Conservation (phyloP, 148 eudicot species). For the Amaranthus palmeri region DNA sequence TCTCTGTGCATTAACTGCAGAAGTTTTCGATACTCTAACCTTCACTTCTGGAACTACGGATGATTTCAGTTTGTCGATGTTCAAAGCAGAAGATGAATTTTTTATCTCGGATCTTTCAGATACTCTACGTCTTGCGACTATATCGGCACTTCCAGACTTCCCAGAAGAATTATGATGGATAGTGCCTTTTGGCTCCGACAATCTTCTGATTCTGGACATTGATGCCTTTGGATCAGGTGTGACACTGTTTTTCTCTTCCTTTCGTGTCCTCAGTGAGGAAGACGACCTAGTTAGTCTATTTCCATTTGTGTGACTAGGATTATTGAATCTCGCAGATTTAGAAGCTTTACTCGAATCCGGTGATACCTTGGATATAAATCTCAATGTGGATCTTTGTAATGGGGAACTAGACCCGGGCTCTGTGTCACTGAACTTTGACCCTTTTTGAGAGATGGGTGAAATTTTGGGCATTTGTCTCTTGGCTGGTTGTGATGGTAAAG, state of each 20-base stretch:
- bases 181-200: constrained; percentile 85
- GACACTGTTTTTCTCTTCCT: constrained; percentile 39
- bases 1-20: constrained; percentile 33
- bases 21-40: constrained; percentile 39
- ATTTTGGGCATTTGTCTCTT: constrained; percentile 51
- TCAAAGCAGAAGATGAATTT: constrained; percentile 41
- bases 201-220: constrained; percentile 65
- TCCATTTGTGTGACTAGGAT: constrained; percentile 36
- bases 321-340: constrained; percentile 41
- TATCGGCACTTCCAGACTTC: constrained; percentile 46
- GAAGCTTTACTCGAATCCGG: constrained; percentile 47
- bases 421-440: constrained; percentile 85
- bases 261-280: constrained; percentile 54
- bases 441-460: constrained; percentile 62
- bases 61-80: constrained; percentile 54
- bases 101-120: constrained; percentile 46
- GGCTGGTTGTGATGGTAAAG: constrained; percentile 44
- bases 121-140: constrained; percentile 42
- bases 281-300: constrained; percentile 70
- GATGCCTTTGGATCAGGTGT: constrained; percentile 71
- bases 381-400: constrained; percentile 77
- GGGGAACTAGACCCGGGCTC: constrained; percentile 93
- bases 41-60: constrained; percentile 64
- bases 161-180: constrained; percentile 33
- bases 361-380: constrained; percentile 45